Evolutionary conservation across 768 basidiomycete species (phyloP).

Genomic region (Tylopilus cervinicoccineus): DNA sequence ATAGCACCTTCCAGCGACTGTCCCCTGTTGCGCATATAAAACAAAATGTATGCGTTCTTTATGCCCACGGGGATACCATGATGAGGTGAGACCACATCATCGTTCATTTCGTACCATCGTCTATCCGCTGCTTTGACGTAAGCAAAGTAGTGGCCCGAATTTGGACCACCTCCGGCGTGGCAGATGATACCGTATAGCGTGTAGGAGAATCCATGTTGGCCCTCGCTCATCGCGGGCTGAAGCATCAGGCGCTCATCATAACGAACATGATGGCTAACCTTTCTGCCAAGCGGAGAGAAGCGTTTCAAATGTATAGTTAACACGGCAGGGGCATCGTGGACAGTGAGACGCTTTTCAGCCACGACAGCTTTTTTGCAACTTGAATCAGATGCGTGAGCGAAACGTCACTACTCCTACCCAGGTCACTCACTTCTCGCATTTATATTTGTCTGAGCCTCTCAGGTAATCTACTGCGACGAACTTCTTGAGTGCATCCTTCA

Average conservation of each 20-base stretch:
- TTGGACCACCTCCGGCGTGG: slow-evolving; percentile 89
- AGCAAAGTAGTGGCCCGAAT: slow-evolving; percentile 94
- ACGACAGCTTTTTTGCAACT: slow-evolving; percentile 92
- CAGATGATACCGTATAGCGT: slow-evolving; percentile 88
- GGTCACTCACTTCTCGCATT: slow-evolving; percentile 90
- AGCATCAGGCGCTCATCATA: slow-evolving; percentile 76
- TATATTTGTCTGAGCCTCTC: slow-evolving; percentile 92
- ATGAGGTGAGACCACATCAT: slow-evolving; percentile 60
- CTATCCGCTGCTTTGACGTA: slow-evolving; percentile 68
- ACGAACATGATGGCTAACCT: slow-evolving; percentile 72
- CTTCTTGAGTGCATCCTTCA: slow-evolving; percentile 72
- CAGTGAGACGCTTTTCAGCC: slow-evolving; percentile 86
- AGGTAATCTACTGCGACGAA: slow-evolving; percentile 81
- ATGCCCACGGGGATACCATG: slow-evolving; percentile 48
- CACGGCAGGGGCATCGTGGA: slow-evolving; percentile 83
- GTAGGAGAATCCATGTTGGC: slow-evolving; percentile 72
- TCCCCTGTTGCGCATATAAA: slow-evolving; percentile 83
- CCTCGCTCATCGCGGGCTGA: slow-evolving; percentile 79
- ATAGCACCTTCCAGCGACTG: slow-evolving; percentile 67
- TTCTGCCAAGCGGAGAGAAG: slow-evolving; percentile 87
- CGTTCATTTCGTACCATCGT: slow-evolving; percentile 92
- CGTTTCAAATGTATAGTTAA: slow-evolving; percentile 94
- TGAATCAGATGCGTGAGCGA: slow-evolving; percentile 7
- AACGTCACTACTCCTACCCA: background rate
- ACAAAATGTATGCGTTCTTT: slow-evolving; percentile 89